phyloP scores from a whole-genome alignment of 116 monocot genomes.

The Dioscorea cayenensis region DNA sequence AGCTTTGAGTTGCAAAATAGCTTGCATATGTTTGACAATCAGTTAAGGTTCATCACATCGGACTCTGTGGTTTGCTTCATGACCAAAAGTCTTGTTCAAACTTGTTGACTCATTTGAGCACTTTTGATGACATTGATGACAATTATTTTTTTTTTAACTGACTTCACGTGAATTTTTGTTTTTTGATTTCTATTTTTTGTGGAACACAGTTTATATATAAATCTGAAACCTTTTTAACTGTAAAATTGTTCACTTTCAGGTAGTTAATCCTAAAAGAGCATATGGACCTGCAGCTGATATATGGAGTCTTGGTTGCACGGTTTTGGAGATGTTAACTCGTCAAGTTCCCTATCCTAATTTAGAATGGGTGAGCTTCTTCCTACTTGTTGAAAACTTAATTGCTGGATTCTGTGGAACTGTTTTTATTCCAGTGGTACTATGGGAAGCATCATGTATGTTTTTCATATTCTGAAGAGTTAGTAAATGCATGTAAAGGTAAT shows the following conservation, averaged over 20 bases:
- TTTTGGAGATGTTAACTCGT: slow-evolving; percentile 78
- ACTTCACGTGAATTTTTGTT: no score
- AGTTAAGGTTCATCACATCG: no score
- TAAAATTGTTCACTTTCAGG: slow-evolving; percentile 26
- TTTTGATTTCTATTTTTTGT: no score
- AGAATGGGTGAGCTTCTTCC: slow-evolving; percentile 66
- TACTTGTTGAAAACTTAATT: not conserved
- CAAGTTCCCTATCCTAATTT: slow-evolving; percentile 67
- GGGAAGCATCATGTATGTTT: not conserved
- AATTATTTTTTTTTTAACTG: no score
- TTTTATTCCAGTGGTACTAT: not conserved
- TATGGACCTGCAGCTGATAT: slow-evolving; percentile 87
- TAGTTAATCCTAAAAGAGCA: slow-evolving; percentile 47
- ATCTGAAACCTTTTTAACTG: not conserved
- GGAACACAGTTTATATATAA: not conserved
- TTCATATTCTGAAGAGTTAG: not conserved
- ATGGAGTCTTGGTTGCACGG: slow-evolving; percentile 95
- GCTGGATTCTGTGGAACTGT: not conserved
- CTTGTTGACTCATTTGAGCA: no score
- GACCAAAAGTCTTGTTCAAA: no score
- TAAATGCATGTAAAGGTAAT: not conserved
- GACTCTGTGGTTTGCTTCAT: no score
- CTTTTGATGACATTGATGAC: no score
- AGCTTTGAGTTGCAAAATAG: no score
- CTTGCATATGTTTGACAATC: no score